Base-by-base conservation (phyloP, 305 asterid species). In the Stenogyne calaminthoides region DNA sequence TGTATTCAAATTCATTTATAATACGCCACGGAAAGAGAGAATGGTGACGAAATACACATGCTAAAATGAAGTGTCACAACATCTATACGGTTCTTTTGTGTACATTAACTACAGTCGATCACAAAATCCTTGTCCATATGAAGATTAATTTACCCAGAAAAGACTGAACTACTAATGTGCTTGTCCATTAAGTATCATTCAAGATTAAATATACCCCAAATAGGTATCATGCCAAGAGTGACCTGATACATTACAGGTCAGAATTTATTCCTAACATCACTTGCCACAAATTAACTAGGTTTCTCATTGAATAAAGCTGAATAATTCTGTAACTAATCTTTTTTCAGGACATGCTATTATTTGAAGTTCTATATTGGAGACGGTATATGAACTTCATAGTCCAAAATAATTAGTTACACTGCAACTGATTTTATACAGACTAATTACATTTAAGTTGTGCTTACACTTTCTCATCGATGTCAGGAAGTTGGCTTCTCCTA, bases 381-480 rank as follows among this genome's bases (percentile, higher is more conserved):
- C 61, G 7, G 46, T 51, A n/a, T 44, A 29, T 44, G 29, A 44
- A 44, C 64, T 60, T n/a, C 66, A 64, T 9, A 8, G 5, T 40
- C 42, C 49, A 10, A 36, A 49, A 15, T 39, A 32, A 15, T 60
- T 47, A 27, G 55, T 60, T 40, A 12, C 34, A 65, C 54, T n/a
- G 36, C 37, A 25, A 61, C 65, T 49, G 14, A 19, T 44, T 19
- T 0, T 8, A 20, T 14, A 18, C 40, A 32, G 12, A 15, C 40
- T 14, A 52, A 40, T 44, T 0, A 64, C 34, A 27, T 22, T 63
- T 15, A 64, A 62, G 51, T 63, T 44, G 51, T 5, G 56, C 91
- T 73, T 69, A 86, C 91, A 85, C 86, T 82, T 79, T 88, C 80
- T 88, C 86, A 74, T 88, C 91, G 71, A 88, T 83, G 67, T 80